A percentile compares a stretch with the other conserved stretches of the same genome.
These are phyloP conservation scores for Ogataea salicorniae DNA, from an alignment of 805 yeast genomes.

Conservation along the genomic window DNA sequence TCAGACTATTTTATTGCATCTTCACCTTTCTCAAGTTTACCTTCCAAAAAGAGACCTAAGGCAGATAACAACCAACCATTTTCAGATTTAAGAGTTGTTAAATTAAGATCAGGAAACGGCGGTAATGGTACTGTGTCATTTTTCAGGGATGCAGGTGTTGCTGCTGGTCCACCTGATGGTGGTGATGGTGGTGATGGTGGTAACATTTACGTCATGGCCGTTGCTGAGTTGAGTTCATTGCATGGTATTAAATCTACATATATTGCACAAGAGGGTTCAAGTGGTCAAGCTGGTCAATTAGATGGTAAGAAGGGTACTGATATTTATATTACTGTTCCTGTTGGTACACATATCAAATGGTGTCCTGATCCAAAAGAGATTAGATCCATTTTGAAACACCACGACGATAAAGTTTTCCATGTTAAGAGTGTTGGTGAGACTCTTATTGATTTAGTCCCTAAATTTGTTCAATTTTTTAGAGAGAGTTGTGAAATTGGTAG, in stretches of 20 bases:
- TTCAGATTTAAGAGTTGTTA: slow-evolving; percentile 64
- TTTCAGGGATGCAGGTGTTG: slow-evolving; percentile 75
- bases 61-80: slow-evolving; percentile 39
- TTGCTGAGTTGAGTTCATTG: slow-evolving; percentile 62
- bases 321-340: slow-evolving; percentile 78
- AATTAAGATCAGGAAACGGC: slow-evolving; percentile 72
- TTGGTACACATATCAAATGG: slow-evolving; percentile 86
- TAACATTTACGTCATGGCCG: slow-evolving; percentile 75
- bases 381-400: slow-evolving; percentile 15
- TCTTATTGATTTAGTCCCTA: slow-evolving; percentile 27
- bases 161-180: slow-evolving; percentile 96
- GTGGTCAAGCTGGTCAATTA: slow-evolving; percentile 71
- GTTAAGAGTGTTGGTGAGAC: slow-evolving; percentile 23
- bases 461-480: slow-evolving; percentile 57
- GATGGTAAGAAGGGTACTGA: slow-evolving; percentile 87
- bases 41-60: slow-evolving; percentile 37
- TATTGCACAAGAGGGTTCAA: slow-evolving; percentile 63
- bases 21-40: slow-evolving; percentile 35
- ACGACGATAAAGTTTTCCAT: slow-evolving; percentile 22
- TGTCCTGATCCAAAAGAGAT: slow-evolving; percentile 63
- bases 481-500: slow-evolving; percentile 60
- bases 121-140: slow-evolving; percentile 88
- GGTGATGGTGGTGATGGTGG: slow-evolving; percentile 99
- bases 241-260: slow-evolving; percentile 65
- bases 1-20: slow-evolving; percentile 30